A percentile compares a stretch with the other conserved stretches of the same genome.
These are phyloP conservation scores for Hymenoscyphus repandus DNA, from an alignment of 2,329 filamentous ascomycete species.

Conservation along the genomic window DNA sequence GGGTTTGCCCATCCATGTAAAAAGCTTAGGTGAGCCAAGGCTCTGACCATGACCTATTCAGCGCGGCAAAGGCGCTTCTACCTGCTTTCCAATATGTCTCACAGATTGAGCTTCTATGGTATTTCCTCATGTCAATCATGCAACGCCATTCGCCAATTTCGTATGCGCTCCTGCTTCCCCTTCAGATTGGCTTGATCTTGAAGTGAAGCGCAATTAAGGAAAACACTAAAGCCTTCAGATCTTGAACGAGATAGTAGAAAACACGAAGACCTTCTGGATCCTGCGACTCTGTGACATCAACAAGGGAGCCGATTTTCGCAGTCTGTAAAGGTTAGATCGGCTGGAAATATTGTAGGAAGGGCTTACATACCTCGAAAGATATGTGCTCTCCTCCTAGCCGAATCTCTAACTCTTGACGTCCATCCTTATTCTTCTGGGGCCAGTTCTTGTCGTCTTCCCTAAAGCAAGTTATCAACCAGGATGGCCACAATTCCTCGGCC, in stretches of 20 bases:
- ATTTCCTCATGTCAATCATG: constrained; percentile 9
- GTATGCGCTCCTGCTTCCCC: constrained; percentile 1
- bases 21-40: too few relatives aligned
- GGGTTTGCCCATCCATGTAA: too few relatives aligned
- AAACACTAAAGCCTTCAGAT: constrained; percentile 93
- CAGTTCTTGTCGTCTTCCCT: constrained; percentile 98
- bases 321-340: constrained; percentile 52
- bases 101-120: constrained; percentile 26
- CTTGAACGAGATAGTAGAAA: constrained; percentile 98
- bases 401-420: constrained; percentile 93
- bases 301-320: constrained; percentile 93
- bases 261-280: constrained; percentile 94
- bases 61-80: too few relatives aligned
- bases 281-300: constrained; percentile 92
- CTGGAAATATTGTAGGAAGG: neutral
- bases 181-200: constrained; percentile 78
- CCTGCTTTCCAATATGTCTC: too few relatives aligned
- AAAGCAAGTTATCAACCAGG: constrained; percentile 24
- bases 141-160: constrained; percentile 27
- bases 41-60: too few relatives aligned
- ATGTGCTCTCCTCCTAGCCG: constrained; percentile 92
- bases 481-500: neutral
- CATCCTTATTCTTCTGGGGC: constrained; percentile 99
- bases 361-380: constrained; percentile 73
- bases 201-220: constrained; percentile 95